Percentiles rank a stretch among this genome's conserved stretches.
phyloP scores from a whole-genome alignment of 2,329 filamentous ascomycete genomes.

The Pseudocercospora fuligena region DNA sequence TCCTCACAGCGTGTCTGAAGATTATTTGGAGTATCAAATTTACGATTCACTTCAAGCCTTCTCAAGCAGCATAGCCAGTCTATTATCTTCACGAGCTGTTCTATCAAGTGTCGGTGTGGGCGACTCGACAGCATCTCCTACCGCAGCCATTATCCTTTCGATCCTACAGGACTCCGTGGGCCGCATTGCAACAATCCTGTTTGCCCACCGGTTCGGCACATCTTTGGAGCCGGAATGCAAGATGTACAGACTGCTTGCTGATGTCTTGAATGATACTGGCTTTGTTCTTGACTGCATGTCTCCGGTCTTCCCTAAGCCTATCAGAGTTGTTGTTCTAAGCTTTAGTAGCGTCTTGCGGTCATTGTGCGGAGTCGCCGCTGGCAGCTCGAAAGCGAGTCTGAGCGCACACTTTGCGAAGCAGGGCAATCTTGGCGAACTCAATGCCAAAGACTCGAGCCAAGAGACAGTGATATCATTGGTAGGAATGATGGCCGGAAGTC shows the following conservation, averaged over 20 bases:
- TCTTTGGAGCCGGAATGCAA: conserved; percentile 90
- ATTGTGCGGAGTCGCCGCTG: conserved; percentile 87
- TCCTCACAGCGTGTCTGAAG: conserved; percentile 80
- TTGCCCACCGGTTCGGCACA: conserved; percentile 80
- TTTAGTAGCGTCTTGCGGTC: conserved; percentile 65
- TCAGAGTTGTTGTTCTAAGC: conserved; percentile 63
- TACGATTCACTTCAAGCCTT: conserved; percentile 85
- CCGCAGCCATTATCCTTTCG: conserved; percentile 78
- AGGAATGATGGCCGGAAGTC: conserved; percentile 82
- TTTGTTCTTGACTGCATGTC: conserved; percentile 86
- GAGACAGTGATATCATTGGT: conserved; percentile 90
- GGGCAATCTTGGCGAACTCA: conserved; percentile 89
- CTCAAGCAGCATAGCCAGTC: conserved; percentile 77
- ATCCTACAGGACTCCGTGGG: conserved; percentile 83
- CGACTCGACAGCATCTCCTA: conserved; percentile 77
- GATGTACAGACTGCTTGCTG: conserved; percentile 82
- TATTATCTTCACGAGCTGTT: conserved; percentile 81
- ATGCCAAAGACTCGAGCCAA: conserved; percentile 93
- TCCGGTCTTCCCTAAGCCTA: conserved; percentile 68
- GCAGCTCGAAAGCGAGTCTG: conserved; percentile 86
- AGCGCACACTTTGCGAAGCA: conserved; percentile 88
- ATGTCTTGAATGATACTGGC: conserved; percentile 84
- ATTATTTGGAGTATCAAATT: conserved; percentile 78
- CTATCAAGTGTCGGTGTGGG: conserved; percentile 81
- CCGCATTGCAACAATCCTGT: conserved; percentile 81